phyloP scores from a whole-genome alignment of 2,329 filamentous ascomycete genomes.

The Fusarium sulawesiense region DNA sequence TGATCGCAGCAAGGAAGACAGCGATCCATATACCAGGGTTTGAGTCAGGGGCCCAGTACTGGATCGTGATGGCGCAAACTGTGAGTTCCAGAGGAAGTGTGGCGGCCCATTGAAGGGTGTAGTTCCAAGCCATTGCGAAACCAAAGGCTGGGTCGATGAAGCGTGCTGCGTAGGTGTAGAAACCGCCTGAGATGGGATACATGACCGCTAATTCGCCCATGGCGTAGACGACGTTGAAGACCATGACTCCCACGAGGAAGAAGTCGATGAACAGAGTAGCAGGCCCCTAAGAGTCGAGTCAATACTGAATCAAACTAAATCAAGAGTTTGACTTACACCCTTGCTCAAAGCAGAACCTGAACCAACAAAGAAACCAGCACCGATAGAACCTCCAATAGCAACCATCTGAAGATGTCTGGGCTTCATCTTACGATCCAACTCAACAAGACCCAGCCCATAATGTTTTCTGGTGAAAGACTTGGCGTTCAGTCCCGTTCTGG shows the following conservation, averaged over 20 bases:
- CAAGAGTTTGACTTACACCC: conserved; percentile 48
- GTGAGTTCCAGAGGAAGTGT: conserved; percentile 57
- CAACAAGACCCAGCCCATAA: conserved; percentile 39
- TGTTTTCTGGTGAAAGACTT: conserved; percentile 41
- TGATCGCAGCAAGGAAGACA: conserved; percentile 62
- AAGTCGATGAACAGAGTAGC: conserved; percentile 62
- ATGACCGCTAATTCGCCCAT: conserved; percentile 71
- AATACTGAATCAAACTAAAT: not conserved
- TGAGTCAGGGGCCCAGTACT: conserved; percentile 55
- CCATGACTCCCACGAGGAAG: conserved; percentile 68
- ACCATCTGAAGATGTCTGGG: conserved; percentile 71
- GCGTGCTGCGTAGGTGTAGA: conserved; percentile 56
- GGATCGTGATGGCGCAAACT: conserved; percentile 57
- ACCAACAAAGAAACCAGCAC: conserved; percentile 72
- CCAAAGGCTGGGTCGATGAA: conserved; percentile 67
- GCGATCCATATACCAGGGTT: conserved; percentile 55
- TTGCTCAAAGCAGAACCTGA: conserved; percentile 63
- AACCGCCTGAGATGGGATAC: conserved; percentile 71
- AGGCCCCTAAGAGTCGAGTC: conserved; percentile 49
- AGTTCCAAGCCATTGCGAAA: conserved; percentile 64
- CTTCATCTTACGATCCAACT: conserved; percentile 63
- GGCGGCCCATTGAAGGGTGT: conserved; percentile 58
- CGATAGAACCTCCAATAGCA: conserved; percentile 70
- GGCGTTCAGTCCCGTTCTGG: conserved; percentile 42
- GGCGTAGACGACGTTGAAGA: conserved; percentile 69